phyloP scores from a whole-genome alignment of 2,329 filamentous ascomycete species.

The Zymoseptoria passerinii region DNA sequence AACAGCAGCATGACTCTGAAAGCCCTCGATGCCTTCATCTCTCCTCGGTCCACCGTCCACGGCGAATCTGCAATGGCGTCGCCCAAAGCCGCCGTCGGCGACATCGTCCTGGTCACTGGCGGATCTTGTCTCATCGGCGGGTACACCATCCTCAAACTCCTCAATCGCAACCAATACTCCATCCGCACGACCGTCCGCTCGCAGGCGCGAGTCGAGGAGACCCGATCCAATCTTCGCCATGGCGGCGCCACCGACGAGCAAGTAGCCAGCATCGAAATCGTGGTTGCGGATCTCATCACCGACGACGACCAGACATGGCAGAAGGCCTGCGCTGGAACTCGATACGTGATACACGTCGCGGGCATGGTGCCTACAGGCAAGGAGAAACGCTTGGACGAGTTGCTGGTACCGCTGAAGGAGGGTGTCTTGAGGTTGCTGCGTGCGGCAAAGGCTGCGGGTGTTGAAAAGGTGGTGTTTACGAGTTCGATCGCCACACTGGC shows the following conservation, averaged over 20 bases:
- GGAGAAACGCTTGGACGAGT: conserved; percentile 12
- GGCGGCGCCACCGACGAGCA: conserved; percentile 8
- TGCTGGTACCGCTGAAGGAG: conserved; percentile 6
- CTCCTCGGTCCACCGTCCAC: not conserved
- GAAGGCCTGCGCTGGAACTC: conserved; percentile 6
- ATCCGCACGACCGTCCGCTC: conserved; percentile 11
- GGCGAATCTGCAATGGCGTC: not conserved
- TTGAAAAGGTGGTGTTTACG: conserved; percentile 11
- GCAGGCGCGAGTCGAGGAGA: conserved; percentile 6
- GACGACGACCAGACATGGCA: conserved; percentile 9
- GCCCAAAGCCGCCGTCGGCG: not conserved
- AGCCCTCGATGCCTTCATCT: not conserved
- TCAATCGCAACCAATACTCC: conserved; percentile 6
- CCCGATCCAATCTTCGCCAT: conserved; percentile 6
- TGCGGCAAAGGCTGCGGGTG: conserved; percentile 6
- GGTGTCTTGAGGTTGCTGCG: conserved; percentile 9
- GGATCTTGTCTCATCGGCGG: conserved; percentile 9
- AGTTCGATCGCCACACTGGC: conserved; percentile 12
- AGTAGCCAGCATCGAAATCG: conserved; percentile 8
- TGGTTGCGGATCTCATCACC: conserved; percentile 8
- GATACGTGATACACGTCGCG: conserved; percentile 10
- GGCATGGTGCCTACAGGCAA: conserved; percentile 13
- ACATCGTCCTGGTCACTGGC: conserved; percentile 10
- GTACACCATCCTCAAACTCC: conserved; percentile 9
- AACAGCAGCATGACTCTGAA: not conserved